Conservation (phyloP, 1,284 basidiomycete species). For the Cronartium quercuum region DNA sequence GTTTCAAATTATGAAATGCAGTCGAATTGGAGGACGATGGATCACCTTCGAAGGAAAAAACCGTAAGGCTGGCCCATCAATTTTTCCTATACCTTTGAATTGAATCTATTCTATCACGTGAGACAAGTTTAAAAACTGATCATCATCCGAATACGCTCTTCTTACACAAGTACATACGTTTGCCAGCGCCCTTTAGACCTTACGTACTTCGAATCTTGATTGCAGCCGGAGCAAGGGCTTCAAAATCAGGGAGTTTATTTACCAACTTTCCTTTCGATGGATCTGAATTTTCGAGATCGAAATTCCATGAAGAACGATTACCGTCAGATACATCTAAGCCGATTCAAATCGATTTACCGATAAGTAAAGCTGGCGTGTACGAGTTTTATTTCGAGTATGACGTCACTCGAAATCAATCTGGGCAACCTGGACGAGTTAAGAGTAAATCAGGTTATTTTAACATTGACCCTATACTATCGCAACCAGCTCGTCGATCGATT, state of each 20-base stretch:
- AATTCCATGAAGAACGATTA: conserved; percentile 68
- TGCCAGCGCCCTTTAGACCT: conserved; percentile 70
- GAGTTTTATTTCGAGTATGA: conserved; percentile 90
- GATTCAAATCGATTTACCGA: conserved; percentile 82
- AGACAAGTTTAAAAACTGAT: no score
- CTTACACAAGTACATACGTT: conserved; percentile 91
- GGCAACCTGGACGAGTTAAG: conserved; percentile 56
- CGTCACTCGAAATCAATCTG: conserved; percentile 48
- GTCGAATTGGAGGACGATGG: conserved; percentile 65
- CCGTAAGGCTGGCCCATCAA: conserved; percentile 56
- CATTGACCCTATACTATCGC: conserved; percentile 76
- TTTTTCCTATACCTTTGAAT: not conserved
- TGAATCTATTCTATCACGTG: not conserved
- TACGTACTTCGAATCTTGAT: conserved; percentile 83
- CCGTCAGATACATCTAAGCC: conserved; percentile 76
- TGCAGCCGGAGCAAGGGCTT: conserved; percentile 78
- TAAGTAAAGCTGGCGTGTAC: conserved; percentile 89
- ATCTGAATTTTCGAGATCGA: conserved; percentile 69
- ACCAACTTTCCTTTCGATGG: conserved; percentile 92
- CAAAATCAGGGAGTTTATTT: conserved; percentile 80
- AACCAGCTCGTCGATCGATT: conserved; percentile 65
- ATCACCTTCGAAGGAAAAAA: conserved; percentile 72
- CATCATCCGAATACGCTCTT: no score
- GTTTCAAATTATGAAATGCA: no score
- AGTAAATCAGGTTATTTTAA: conserved; percentile 89